These are phyloP conservation scores for Leccinum barrowsii DNA, from an alignment of 768 basidiomycete species.

Conservation along the genomic window DNA sequence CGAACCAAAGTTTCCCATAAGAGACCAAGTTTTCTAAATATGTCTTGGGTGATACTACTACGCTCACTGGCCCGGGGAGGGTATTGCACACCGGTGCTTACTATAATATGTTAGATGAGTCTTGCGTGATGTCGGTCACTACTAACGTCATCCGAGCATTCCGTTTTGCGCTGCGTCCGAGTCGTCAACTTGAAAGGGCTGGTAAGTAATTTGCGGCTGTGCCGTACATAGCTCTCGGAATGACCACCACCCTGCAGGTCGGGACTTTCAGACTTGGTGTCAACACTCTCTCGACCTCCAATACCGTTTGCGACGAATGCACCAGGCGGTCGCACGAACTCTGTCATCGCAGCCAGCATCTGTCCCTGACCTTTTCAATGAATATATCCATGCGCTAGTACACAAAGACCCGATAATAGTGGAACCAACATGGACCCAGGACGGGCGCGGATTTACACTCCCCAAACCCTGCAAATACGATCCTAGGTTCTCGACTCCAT, in stretches of 20 bases:
- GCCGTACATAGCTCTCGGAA: neutral
- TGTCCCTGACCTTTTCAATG: constrained; percentile 18
- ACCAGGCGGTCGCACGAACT: constrained; percentile 15
- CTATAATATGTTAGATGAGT: too few relatives aligned
- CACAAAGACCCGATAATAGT: constrained; percentile 40
- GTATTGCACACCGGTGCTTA: too few relatives aligned
- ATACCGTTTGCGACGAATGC: neutral
- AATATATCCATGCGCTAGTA: constrained; percentile 21
- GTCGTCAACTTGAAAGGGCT: too few relatives aligned
- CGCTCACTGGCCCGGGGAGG: too few relatives aligned
- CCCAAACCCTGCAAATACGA: neutral
- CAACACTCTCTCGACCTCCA: constrained; percentile 4
- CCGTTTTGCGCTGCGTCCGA: too few relatives aligned
- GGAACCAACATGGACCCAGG: constrained; percentile 11
- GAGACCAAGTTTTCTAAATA: too few relatives aligned
- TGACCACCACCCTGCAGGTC: constrained; percentile 1
- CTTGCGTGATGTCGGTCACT: too few relatives aligned
- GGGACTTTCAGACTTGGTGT: constrained; percentile 5
- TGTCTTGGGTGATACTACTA: too few relatives aligned
- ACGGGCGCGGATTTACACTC: constrained; percentile 4
- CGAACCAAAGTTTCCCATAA: too few relatives aligned
- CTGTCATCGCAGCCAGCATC: neutral
- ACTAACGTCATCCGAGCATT: too few relatives aligned
- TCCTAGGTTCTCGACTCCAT: constrained; percentile 2
- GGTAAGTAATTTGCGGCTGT: neutral